Conservation (phyloP, 768 basidiomycete genomes). For the Suillus variegatus region DNA sequence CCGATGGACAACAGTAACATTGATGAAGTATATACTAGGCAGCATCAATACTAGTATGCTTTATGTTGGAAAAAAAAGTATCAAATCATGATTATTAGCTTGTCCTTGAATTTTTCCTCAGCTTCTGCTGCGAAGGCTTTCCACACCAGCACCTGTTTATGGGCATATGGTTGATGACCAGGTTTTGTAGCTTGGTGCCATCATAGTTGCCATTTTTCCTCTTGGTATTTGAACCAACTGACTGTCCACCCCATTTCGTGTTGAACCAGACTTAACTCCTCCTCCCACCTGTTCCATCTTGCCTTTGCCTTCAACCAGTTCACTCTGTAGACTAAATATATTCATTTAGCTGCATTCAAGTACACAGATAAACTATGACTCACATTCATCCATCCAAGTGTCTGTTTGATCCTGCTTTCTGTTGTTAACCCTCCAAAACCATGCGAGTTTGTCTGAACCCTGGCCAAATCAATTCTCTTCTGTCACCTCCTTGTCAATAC, state of each 20-base stretch:
- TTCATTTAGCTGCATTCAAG: no score
- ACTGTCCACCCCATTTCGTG: constrained; percentile 23
- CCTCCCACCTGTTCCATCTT: constrained; percentile 18
- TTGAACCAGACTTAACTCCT: constrained; percentile 17
- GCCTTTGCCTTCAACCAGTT: constrained; percentile 20
- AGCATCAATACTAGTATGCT: no score
- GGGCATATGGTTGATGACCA: constrained; percentile 4
- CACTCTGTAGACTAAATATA: constrained; percentile 7
- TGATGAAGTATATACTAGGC: no score
- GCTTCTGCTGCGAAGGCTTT: not conserved
- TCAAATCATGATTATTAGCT: no score
- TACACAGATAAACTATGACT: no score
- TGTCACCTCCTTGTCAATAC: constrained; percentile 11
- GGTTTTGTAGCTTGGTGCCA: not conserved
- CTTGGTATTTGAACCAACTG: constrained; percentile 11
- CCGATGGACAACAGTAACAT: no score
- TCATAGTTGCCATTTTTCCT: not conserved
- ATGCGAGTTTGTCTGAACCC: constrained; percentile 7
- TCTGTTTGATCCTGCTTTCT: not conserved
- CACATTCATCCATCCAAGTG: constrained; percentile 11
- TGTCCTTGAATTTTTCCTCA: constrained; percentile 3
- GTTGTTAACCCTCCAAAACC: constrained; percentile 3
- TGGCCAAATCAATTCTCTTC: constrained; percentile 13
- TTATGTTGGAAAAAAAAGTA: no score
- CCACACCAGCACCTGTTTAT: constrained; percentile 4